phyloP scores from a whole-genome alignment of 139 green algal genomes.

The Coelastrella sp. region DNA sequence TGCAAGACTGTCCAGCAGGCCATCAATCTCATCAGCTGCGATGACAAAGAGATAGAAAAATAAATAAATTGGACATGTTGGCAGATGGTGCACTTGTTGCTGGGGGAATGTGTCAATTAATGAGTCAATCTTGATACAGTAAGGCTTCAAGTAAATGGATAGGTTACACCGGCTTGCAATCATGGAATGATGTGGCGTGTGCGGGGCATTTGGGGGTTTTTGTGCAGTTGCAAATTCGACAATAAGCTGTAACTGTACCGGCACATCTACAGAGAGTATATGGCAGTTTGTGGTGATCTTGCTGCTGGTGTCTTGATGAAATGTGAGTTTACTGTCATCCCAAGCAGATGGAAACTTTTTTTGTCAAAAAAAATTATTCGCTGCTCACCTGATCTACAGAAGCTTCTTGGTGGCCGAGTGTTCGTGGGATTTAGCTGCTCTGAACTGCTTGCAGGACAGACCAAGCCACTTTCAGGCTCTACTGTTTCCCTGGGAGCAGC shows the following conservation, averaged over 20 bases:
- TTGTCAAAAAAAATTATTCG: background rate
- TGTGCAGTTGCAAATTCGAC: too few species aligned
- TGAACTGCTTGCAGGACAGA: background rate
- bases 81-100: background rate
- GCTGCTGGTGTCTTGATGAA: too few species aligned
- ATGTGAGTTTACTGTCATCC: too few species aligned
- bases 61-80: background rate
- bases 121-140: too few species aligned
- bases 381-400: background rate
- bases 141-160: too few species aligned
- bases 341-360: background rate
- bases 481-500: background rate
- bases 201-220: too few species aligned
- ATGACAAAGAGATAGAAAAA: background rate
- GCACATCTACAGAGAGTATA: too few species aligned
- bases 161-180: too few species aligned
- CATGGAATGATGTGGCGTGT: too few species aligned
- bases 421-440: background rate
- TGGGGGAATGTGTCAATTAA: background rate
- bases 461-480: background rate
- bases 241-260: too few species aligned
- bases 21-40: conserved; percentile 1
- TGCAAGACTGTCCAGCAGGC: background rate
- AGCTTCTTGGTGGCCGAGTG: background rate
- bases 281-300: too few species aligned